Evolutionary conservation across 768 basidiomycete species (phyloP).

Genomic region (Mycena belliarum): DNA sequence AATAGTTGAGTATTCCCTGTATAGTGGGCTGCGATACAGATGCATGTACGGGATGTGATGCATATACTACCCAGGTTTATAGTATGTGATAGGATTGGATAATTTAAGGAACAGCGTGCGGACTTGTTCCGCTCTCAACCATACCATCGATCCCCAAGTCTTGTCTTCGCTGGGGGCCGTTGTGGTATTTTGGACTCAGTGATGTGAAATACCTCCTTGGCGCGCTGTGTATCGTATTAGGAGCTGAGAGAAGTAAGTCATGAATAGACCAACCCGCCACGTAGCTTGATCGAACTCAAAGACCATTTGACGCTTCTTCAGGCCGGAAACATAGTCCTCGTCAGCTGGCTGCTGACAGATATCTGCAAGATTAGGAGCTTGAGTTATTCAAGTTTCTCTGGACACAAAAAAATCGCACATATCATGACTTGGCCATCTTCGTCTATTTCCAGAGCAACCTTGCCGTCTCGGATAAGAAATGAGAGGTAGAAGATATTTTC

Average conservation of each 20-base stretch:
- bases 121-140: constrained; percentile 39
- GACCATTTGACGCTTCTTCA: constrained; percentile 82
- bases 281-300: constrained; percentile 89
- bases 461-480: constrained; percentile 87
- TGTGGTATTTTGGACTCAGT: constrained; percentile 74
- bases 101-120: neutral
- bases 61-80: neutral
- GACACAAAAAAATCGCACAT: constrained; percentile 47
- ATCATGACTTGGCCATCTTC: constrained; percentile 73
- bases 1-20: too few species aligned
- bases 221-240: constrained; percentile 51
- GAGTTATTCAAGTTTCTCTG: neutral
- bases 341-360: constrained; percentile 63
- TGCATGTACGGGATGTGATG: neutral
- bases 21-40: too few species aligned
- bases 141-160: constrained; percentile 71
- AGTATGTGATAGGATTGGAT: neutral
- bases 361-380: constrained; percentile 41
- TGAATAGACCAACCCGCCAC: constrained; percentile 70
- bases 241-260: neutral
- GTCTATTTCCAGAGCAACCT: constrained; percentile 70
- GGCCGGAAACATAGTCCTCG: constrained; percentile 61
- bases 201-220: constrained; percentile 86
- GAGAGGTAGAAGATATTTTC: constrained; percentile 97
- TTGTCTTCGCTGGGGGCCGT: constrained; percentile 57